Conservation (phyloP, 2,329 filamentous ascomycete genomes). For the Cladobotryum mycophilum region DNA sequence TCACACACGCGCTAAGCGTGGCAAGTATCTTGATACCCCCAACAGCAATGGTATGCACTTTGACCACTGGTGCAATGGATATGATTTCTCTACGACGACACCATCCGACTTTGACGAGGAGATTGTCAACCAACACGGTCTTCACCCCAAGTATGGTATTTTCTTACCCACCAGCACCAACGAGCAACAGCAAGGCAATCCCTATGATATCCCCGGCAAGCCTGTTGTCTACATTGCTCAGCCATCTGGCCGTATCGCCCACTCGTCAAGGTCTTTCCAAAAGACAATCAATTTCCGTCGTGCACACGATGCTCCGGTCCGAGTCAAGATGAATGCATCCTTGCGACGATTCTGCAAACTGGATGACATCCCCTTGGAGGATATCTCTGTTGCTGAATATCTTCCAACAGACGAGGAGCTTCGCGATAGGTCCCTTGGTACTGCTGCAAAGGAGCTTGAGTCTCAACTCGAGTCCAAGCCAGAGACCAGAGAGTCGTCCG, state of each 20-base stretch:
- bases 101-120: conserved; percentile 47
- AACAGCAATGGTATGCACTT: conserved; percentile 49
- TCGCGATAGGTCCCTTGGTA: conserved; percentile 29
- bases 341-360: conserved; percentile 34
- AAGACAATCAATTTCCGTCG: conserved; percentile 29
- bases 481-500: conserved; percentile 20
- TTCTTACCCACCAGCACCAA: conserved; percentile 44
- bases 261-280: conserved; percentile 41
- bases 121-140: conserved; percentile 40
- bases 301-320: conserved; percentile 27
- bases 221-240: conserved; percentile 45
- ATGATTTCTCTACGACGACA: conserved; percentile 43
- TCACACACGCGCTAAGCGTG: conserved; percentile 46
- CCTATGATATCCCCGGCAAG: conserved; percentile 38
- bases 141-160: conserved; percentile 50
- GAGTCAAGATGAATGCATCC: conserved; percentile 28
- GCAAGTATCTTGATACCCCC: conserved; percentile 47
- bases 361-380: conserved; percentile 25
- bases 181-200: conserved; percentile 33
- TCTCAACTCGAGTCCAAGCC: conserved; percentile 25
- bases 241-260: conserved; percentile 40
- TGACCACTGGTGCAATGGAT: conserved; percentile 47
- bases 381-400: conserved; percentile 28
- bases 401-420: conserved; percentile 28
- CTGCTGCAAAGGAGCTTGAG: conserved; percentile 27